Base-by-base conservation (phyloP, 163 green algal genomes). In the Scenedesmus sp. region DNA sequence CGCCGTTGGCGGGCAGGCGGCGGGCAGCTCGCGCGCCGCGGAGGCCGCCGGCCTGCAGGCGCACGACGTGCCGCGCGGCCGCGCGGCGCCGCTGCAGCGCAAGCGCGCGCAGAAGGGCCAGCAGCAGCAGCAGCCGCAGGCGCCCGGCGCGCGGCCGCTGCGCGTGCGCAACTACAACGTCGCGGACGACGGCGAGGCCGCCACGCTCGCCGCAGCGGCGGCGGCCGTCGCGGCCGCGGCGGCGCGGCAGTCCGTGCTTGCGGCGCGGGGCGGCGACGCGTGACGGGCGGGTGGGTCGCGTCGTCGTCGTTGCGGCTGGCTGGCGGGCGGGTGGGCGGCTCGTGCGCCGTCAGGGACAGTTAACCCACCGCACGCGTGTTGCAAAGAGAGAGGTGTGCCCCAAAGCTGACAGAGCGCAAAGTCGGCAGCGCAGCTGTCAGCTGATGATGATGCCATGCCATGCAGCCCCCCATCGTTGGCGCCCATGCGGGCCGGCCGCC, bases 91-190 rank as follows among this genome's bases (percentile, higher is more conserved):
- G 15, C 26, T 69, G 70, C 57, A 70, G 44, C 57, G 70, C 36
- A 58, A 70, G 70, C 29, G 22, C 26, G 29, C 31, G 56, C 70
- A 77, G 70, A 36, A 78, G 44, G 57, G 39, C 9, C 53, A 62
- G 13, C 3, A 7, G 53, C 22, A 1, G 45, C 57, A 13, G 53
- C 53, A 18, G 47, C 13, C 9, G 15, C 14, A 1, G 26, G 66
- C 17, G 18, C 9, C 33, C 22, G 18, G 17, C 66, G 60, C 42
- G 31, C 31, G 34, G 45, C 62, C 51, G 33, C 50, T 81, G 39
- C 56, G 48, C 15, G 74, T 81, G 39, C 64, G 74, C 24, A 81
- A 81, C 53, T 81, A 81, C 74, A 81, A 81, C 26, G 33, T 81
- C 0, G 33, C 15, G 4, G 74, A 81, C 51, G 74, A 81, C 60